Conservation (phyloP, 192 early-diverging fungal genomes). For the Spizellomyces sp. region DNA sequence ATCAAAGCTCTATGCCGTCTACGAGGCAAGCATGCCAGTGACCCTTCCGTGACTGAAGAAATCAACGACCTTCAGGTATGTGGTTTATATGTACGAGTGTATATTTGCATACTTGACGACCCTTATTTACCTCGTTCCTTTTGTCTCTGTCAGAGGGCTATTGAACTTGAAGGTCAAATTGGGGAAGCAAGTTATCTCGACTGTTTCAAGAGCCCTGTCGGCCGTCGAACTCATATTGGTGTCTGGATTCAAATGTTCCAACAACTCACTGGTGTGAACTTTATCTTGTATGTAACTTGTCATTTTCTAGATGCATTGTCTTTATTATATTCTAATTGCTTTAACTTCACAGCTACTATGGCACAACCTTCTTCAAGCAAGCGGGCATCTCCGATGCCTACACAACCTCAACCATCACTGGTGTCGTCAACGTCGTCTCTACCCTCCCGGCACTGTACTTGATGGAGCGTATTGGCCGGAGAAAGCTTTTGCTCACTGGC, state of each 20-base stretch:
- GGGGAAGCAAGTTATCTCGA: slow-evolving; percentile 30
- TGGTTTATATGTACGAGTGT: slow-evolving; percentile 8
- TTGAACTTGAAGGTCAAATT: slow-evolving; percentile 10
- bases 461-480: slow-evolving; percentile 82
- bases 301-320: background rate
- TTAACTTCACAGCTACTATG: slow-evolving; percentile 57
- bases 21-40: slow-evolving; percentile 11
- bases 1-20: slow-evolving; percentile 19
- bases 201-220: slow-evolving; percentile 27
- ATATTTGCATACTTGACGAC: too few species aligned
- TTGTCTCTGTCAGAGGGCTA: background rate
- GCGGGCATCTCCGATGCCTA: slow-evolving; percentile 27
- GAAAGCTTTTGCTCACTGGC: slow-evolving; percentile 75
- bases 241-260: slow-evolving; percentile 39
- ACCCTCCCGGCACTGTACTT: slow-evolving; percentile 86
- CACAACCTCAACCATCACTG: slow-evolving; percentile 65
- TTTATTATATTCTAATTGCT: background rate
- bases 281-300: background rate
- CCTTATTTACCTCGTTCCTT: too few species aligned
- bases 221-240: slow-evolving; percentile 10
- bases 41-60: slow-evolving; percentile 61
- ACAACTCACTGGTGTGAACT: slow-evolving; percentile 75
- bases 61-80: slow-evolving; percentile 64
- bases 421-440: slow-evolving; percentile 78
- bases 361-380: slow-evolving; percentile 44